Conservation (phyloP, 306 rosid species). For the Cicer arietinum region DNA sequence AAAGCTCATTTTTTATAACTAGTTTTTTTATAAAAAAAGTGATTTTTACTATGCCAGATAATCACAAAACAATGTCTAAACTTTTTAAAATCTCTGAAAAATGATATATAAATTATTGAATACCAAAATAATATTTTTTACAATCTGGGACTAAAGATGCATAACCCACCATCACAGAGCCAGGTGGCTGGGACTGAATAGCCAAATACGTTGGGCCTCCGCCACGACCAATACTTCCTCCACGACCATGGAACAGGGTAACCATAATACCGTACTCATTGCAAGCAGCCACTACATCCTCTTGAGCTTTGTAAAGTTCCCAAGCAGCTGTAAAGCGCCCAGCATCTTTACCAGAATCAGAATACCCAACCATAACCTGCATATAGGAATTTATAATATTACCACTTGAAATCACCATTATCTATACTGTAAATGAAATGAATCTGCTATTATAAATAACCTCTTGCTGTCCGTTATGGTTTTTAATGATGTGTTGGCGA, state of each 20-base stretch:
- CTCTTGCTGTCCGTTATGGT: slow-evolving; percentile 90
- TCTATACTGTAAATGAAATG: slow-evolving; percentile 14
- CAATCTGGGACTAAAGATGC: not conserved
- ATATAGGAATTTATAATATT: slow-evolving; percentile 43
- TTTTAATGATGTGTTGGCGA: slow-evolving; percentile 72
- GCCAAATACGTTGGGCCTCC: slow-evolving; percentile 97
- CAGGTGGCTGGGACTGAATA: slow-evolving; percentile 98
- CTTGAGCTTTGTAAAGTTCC: slow-evolving; percentile 99
- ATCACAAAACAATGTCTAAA: too few relatives aligned
- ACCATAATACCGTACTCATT: slow-evolving; percentile 80
- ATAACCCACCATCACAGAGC: slow-evolving; percentile 85
- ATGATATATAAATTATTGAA: too few relatives aligned
- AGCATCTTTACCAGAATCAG: slow-evolving; percentile 99
- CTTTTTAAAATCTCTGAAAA: too few relatives aligned
- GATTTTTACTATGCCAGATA: too few relatives aligned
- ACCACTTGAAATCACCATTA: slow-evolving; percentile 21
- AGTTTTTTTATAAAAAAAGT: too few relatives aligned
- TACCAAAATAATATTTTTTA: too few relatives aligned
- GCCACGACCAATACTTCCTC: slow-evolving; percentile 97
- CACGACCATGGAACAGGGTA: slow-evolving; percentile 93
- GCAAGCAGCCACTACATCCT: slow-evolving; percentile 92
- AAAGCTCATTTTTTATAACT: too few relatives aligned
- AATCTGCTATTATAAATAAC: slow-evolving; percentile 47
- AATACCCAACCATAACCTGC: slow-evolving; percentile 97
- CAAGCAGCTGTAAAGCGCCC: slow-evolving; percentile 97